These are phyloP conservation scores for Coniochaeta sp. DNA, from an alignment of 2,329 filamentous ascomycete species.

Conservation along the genomic window DNA sequence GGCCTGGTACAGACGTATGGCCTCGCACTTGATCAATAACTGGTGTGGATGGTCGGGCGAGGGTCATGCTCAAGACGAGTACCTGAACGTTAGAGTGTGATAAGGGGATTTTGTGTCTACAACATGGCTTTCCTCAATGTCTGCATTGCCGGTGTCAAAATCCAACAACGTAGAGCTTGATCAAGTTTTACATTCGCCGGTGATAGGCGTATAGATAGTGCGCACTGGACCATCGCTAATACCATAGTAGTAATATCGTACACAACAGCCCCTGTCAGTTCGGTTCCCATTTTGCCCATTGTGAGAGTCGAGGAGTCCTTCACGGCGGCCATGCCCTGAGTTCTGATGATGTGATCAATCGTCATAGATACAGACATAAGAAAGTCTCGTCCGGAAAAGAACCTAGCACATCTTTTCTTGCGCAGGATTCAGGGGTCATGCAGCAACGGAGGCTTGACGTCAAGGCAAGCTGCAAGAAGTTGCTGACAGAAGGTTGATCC, in stretches of 20 bases:
- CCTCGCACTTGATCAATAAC: slow-evolving; percentile 13
- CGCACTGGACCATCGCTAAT: neutral
- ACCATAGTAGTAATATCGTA: neutral
- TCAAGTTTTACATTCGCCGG: neutral
- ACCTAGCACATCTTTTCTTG: neutral
- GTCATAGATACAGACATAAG: too few species aligned
- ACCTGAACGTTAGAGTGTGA: slow-evolving; percentile 16
- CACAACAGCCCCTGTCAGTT: neutral
- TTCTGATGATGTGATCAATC: too few species aligned
- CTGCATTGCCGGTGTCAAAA: neutral
- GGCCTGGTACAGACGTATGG: slow-evolving; percentile 9
- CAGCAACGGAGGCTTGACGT: neutral
- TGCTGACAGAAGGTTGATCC: neutral
- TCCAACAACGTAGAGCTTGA: neutral
- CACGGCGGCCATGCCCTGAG: too few species aligned
- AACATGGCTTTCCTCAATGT: neutral
- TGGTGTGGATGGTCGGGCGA: slow-evolving; percentile 16
- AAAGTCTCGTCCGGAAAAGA: too few species aligned
- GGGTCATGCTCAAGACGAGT: slow-evolving; percentile 10
- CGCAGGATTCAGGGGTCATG: neutral
- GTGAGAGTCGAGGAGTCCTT: neutral
- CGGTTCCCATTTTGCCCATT: neutral
- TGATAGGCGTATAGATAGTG: neutral
- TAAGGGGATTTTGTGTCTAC: neutral
- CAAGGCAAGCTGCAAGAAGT: neutral